Base-by-base conservation (phyloP, 352 stramenopile species). In the Phytophthora chlamydospora region DNA sequence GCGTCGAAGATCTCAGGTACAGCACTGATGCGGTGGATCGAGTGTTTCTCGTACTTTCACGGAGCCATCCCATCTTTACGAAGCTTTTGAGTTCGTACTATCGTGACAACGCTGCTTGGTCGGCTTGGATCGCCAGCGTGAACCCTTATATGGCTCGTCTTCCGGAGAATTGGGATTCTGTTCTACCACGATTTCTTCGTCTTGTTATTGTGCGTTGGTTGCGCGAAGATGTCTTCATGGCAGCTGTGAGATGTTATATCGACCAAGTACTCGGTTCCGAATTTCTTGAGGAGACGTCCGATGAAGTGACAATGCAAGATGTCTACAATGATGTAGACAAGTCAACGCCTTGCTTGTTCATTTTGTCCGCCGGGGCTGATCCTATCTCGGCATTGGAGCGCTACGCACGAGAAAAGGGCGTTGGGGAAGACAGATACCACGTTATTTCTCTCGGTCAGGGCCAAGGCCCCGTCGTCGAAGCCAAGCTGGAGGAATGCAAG, bases 371-470 rank as follows among this genome's bases (percentile, higher is more conserved):
- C 1, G 86, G 86, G 0, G 78, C 86, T 2, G 86, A 93, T 19
- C 85, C 86, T 0, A 76, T 76, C 11, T 68, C 66, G 36, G 47
- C 75, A 2, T 43, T 95, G 14, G 66, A 73, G 11, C 71, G 71
- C 0, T 89, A 90, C 57, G 83, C 83, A 4, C 58, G 51, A 16
- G 76, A 83, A 49, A 72, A 48, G 38, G 65, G 49, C 46, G 54
- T 76, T 21, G 64, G 47, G 33, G 81, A 72, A 53, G 71, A 68
- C 6, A 64, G 58, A 16, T 88, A 86, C 36, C 71, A 79, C 17
- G 61, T 78, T 4, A 88, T 92, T 46, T 93, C 85, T 31, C 80
- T 93, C 3, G 83, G 85, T 0, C 86, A 95, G 61, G 86, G 83
- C 0, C 86, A 95, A 63, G 86, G 86, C 16, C 83, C 78, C 0